phyloP scores from a whole-genome alignment of 805 yeast genomes.

The Nakazawaea wyomingensis region DNA sequence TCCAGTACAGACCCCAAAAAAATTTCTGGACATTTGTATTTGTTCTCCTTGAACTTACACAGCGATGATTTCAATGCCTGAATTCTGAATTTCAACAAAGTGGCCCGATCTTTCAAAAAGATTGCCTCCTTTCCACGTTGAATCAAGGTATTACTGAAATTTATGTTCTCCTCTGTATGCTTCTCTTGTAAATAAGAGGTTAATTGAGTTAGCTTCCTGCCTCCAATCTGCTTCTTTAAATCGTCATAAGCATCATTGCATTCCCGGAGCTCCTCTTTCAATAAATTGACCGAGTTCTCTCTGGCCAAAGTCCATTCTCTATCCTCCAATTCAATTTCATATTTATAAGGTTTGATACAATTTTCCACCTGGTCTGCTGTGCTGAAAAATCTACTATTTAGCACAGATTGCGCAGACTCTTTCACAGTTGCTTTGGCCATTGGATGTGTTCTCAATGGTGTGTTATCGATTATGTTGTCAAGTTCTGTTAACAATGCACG shows the following conservation, averaged over 20 bases:
- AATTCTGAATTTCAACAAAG: conserved; percentile 67
- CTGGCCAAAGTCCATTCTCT: conserved; percentile 85
- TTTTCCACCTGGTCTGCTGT: conserved; percentile 99
- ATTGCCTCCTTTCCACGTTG: conserved; percentile 80
- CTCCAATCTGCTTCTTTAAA: conserved; percentile 71
- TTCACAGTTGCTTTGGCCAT: conserved; percentile 73
- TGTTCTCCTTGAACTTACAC: conserved; percentile 75
- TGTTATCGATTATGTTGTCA: conserved; percentile 62
- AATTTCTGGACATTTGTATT: conserved; percentile 90
- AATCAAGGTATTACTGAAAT: conserved; percentile 73
- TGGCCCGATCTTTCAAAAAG: conserved; percentile 69
- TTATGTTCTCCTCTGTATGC: conserved; percentile 66
- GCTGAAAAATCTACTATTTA: conserved; percentile 73
- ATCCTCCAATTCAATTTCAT: conserved; percentile 94
- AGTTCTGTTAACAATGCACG: conserved; percentile 76
- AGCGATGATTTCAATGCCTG: conserved; percentile 67
- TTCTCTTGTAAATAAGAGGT: conserved; percentile 55
- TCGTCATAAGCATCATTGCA: conserved; percentile 59
- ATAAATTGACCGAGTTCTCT: conserved; percentile 65
- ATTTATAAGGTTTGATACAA: conserved; percentile 95
- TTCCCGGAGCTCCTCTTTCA: conserved; percentile 83
- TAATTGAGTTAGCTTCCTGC: conserved; percentile 77
- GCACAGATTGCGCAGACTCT: conserved; percentile 79
- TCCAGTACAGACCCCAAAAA: conserved; percentile 90
- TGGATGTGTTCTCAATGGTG: conserved; percentile 82